These are phyloP conservation scores for Rhodamnia argentea DNA, from an alignment of 345 rosid species.

Conservation along the genomic window DNA sequence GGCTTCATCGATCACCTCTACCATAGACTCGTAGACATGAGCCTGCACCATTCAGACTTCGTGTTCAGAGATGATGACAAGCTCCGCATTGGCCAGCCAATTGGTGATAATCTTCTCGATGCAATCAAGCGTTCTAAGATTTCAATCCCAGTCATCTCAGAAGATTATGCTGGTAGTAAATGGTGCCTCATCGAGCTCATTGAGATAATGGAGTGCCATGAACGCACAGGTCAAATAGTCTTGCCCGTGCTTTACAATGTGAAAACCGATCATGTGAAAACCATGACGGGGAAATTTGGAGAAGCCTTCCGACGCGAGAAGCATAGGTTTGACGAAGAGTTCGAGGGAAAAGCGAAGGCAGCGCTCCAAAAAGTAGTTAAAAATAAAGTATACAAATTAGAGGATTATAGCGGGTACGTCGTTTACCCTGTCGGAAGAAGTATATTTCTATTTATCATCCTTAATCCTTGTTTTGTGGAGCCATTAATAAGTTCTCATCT, in stretches of 20 bases:
- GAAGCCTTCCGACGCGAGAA: neutral
- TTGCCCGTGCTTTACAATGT: neutral
- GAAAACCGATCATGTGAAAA: neutral
- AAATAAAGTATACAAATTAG: neutral
- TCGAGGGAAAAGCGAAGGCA: neutral
- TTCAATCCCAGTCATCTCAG: too few species aligned
- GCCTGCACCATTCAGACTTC: neutral
- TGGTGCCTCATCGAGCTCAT: neutral
- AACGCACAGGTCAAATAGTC: neutral
- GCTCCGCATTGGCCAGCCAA: fast-evolving
- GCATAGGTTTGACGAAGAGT: neutral
- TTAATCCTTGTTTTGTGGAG: neutral
- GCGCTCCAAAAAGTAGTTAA: neutral
- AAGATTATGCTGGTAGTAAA: neutral
- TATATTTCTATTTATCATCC: neutral
- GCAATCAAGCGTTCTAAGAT: neutral
- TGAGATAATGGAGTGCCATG: neutral
- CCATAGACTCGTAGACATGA: neutral
- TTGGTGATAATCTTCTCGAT: neutral
- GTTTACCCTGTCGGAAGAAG: neutral
- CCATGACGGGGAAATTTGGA: neutral
- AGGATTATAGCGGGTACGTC: neutral
- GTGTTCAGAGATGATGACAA: neutral
- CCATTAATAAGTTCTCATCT: neutral
- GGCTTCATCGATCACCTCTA: neutral